Evolutionary conservation across 177 flowering plant genomes (phyloP), one percentile per base, ranked within the genome.

Genomic region (Tripterygium wilfordii): DNA sequence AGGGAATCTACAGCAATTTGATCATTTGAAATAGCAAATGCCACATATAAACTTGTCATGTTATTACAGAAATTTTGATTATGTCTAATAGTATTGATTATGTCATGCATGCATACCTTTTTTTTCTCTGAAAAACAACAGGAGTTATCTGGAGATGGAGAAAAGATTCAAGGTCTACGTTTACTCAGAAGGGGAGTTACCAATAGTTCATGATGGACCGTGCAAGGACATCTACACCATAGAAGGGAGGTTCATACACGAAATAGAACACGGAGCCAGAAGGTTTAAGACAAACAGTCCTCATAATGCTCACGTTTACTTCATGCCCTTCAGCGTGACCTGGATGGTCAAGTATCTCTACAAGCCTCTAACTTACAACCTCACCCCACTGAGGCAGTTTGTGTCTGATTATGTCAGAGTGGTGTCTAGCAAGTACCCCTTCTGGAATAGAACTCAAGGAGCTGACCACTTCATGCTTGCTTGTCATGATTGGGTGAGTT

Each of bases 391-490:
- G 18, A 38, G 21, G 31, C 54, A 39, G 9, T 72, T 75, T 42
- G 80, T 76, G 10, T 37, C 75, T 4, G 95, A 84, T 60, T 89
- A 89, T 43, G 67, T 86, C 24, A 54, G 48, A 5, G 57, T 78
- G 33, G 54, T 89, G 25, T 82, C 97, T 25, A 41, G 64, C 17
- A 78, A 70, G 33, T 60, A 89, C 56, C 88, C 90, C 3, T 89
- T 72, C 42, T 89, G 95, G 97, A 89, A 89, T 51, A 42, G 67
- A 36, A 77, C 78, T 43, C 68, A 49, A 16, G 95, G 95, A 1
- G 88, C 90, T 36, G 90, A 89, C 48, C 97, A 89, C 62, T 86
- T 89, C 83, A 79, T 89, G 85, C 77, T 83, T 33, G 63, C 97
- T 33, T 89, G 95, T 54, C 97, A 89, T 65, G 95, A 89, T 61